Conservation (phyloP, 148 eudicot species). For the Rhododendron mucronatum region DNA sequence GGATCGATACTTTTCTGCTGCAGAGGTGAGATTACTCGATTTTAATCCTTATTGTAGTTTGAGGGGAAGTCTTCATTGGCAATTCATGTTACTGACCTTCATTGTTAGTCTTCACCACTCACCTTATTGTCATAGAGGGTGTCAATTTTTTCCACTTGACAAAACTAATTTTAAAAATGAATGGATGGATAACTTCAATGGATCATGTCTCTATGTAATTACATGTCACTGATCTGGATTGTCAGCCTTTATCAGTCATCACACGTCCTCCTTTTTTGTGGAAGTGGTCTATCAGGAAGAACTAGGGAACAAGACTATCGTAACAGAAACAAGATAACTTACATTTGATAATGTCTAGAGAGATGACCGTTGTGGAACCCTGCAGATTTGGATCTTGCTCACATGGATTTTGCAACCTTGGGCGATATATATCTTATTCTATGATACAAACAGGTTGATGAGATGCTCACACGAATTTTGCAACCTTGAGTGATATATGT, state of each 20-base stretch:
- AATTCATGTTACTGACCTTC: not conserved
- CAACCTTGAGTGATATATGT: not conserved
- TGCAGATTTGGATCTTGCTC: not conserved
- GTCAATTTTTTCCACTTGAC: not conserved
- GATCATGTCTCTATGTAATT: not conserved
- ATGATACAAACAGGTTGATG: not conserved
- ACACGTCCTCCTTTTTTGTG: not conserved
- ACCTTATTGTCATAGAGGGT: not conserved
- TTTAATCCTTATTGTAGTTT: slow-evolving; percentile 1
- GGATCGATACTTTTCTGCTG: slow-evolving; percentile 69
- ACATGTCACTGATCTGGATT: not conserved
- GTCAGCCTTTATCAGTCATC: not conserved
- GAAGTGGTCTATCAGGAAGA: not conserved
- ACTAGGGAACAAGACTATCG: not conserved
- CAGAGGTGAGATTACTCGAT: slow-evolving; percentile 56
- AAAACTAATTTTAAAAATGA: not conserved
- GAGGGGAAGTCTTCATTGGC: not conserved
- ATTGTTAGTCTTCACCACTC: not conserved
- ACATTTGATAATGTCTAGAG: not conserved
- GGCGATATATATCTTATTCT: not conserved
- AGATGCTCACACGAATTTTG: not conserved
- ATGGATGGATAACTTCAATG: not conserved
- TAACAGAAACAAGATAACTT: not conserved
- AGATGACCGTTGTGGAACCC: not conserved
- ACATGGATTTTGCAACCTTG: not conserved